Percentiles rank a stretch among this genome's conserved stretches.
Conservation (phyloP, 805 yeast genomes). For the Blastobotrys mokoenaii region DNA sequence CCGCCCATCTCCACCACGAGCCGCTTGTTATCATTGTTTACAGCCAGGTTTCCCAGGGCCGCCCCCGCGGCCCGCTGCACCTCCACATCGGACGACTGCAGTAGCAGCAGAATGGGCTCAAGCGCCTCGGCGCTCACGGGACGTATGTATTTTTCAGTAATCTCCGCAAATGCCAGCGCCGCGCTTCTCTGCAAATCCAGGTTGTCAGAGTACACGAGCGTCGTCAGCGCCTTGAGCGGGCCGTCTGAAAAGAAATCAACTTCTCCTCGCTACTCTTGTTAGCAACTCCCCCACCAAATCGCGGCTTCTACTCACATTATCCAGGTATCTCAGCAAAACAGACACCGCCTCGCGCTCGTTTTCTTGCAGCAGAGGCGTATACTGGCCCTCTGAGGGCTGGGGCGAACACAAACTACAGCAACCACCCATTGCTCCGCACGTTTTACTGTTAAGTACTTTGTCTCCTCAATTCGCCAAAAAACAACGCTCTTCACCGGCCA, state of each 20-base stretch:
- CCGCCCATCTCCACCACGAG: conserved; percentile 98
- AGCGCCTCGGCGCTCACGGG: conserved; percentile 85
- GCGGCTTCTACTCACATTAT: conserved; percentile 39
- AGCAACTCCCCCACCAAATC: not conserved
- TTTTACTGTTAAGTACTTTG: no score
- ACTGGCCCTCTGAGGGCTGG: conserved; percentile 35
- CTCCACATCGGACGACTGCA: conserved; percentile 84
- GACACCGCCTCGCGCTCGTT: conserved; percentile 96
- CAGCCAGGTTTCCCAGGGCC: conserved; percentile 96
- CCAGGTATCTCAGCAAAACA: conserved; percentile 78
- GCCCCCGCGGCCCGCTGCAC: conserved; percentile 99
- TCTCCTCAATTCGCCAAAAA: not conserved
- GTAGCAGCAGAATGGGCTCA: conserved; percentile 82
- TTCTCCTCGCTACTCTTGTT: conserved; percentile 41
- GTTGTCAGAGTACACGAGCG: conserved; percentile 90
- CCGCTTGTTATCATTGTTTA: conserved; percentile 87
- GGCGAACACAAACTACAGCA: conserved; percentile 17
- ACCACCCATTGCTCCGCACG: conserved; percentile 13
- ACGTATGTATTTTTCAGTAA: conserved; percentile 87
- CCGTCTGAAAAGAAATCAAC: conserved; percentile 86
- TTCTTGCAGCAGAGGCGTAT: conserved; percentile 82
- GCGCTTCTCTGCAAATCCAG: conserved; percentile 94
- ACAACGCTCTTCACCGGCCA: no score
- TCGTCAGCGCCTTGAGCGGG: conserved; percentile 75
- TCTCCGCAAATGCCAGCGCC: conserved; percentile 96